Conservation (phyloP, 345 rosid species). For the Punica granatum region DNA sequence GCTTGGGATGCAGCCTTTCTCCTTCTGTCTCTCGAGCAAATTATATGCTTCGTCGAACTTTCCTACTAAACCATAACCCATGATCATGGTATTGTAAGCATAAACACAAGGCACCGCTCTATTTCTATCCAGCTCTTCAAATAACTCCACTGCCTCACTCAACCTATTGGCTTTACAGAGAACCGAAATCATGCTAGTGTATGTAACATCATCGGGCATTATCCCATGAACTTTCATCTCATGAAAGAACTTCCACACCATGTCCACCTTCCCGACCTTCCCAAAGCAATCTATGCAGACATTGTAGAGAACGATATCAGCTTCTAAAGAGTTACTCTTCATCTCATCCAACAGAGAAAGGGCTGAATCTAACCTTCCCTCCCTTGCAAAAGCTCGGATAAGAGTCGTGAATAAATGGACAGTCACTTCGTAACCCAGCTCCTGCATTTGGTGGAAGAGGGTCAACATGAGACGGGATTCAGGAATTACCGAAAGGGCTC, state of each 20-base stretch:
- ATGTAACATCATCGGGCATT: constrained; percentile 85
- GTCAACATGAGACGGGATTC: constrained; percentile 67
- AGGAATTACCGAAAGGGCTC: constrained; percentile 54
- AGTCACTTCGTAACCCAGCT: constrained; percentile 80
- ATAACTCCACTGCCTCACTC: constrained; percentile 75
- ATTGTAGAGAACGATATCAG: constrained; percentile 82
- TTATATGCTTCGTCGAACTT: constrained; percentile 72
- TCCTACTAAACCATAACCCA: constrained; percentile 90
- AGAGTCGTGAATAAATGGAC: constrained; percentile 83
- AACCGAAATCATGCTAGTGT: constrained; percentile 85
- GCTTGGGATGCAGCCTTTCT: constrained; percentile 83
- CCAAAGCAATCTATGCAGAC: constrained; percentile 96
- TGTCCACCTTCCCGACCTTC: constrained; percentile 80
- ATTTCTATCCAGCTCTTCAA: constrained; percentile 66
- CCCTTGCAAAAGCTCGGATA: constrained; percentile 73
- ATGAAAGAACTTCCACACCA: constrained; percentile 97
- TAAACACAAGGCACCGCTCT: constrained; percentile 75
- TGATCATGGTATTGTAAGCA: constrained; percentile 94
- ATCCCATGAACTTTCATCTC: constrained; percentile 69
- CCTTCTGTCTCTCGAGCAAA: constrained; percentile 77
- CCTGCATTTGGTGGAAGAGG: constrained; percentile 92
- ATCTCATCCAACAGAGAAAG: constrained; percentile 82
- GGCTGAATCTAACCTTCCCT: constrained; percentile 78
- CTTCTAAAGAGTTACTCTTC: constrained; percentile 70
- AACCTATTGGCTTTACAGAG: constrained; percentile 74